Evolutionary conservation across 2,329 filamentous ascomycete genomes (phyloP).

Genomic region (Alternaria sp.): DNA sequence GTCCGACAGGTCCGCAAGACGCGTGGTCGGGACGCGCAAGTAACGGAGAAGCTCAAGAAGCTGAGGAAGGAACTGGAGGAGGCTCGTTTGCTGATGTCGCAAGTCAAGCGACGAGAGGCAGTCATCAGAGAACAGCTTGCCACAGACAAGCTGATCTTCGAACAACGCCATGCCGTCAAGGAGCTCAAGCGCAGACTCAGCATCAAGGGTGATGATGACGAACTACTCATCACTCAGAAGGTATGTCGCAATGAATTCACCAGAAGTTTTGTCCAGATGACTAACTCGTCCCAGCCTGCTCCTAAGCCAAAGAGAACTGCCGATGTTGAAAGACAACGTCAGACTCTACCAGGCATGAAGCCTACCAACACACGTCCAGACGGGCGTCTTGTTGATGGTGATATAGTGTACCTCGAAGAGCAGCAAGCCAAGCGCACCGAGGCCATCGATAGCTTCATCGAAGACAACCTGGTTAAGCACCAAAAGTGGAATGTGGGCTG

Average conservation of each 20-base stretch:
- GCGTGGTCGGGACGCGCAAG: slow-evolving; percentile 89
- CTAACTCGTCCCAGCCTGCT: slow-evolving; percentile 42
- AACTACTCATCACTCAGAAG: slow-evolving; percentile 85
- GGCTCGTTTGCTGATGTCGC: slow-evolving; percentile 78
- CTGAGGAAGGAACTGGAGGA: slow-evolving; percentile 90
- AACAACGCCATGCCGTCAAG: slow-evolving; percentile 83
- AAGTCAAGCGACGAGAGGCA: slow-evolving; percentile 81
- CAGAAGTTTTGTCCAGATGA: slow-evolving; percentile 27
- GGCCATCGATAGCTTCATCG: slow-evolving; percentile 81
- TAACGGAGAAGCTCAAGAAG: slow-evolving; percentile 92
- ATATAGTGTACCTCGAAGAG: slow-evolving; percentile 79
- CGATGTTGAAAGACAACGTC: slow-evolving; percentile 66
- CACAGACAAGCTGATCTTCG: slow-evolving; percentile 79
- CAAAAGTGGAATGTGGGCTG: slow-evolving; percentile 90
- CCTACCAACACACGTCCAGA: slow-evolving; percentile 66
- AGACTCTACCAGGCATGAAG: slow-evolving; percentile 70
- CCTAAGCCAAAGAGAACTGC: slow-evolving; percentile 64
- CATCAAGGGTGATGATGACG: slow-evolving; percentile 93
- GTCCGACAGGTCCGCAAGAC: slow-evolving; percentile 95
- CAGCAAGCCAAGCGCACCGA: slow-evolving; percentile 82
- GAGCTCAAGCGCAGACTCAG: slow-evolving; percentile 86
- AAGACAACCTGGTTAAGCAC: slow-evolving; percentile 86
- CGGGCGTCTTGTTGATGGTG: slow-evolving; percentile 75
- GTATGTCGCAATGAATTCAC: slow-evolving; percentile 58
- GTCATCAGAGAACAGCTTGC: slow-evolving; percentile 79